Conservation (phyloP, 2,329 filamentous ascomycete genomes). For the Raffaelea albimanens region DNA sequence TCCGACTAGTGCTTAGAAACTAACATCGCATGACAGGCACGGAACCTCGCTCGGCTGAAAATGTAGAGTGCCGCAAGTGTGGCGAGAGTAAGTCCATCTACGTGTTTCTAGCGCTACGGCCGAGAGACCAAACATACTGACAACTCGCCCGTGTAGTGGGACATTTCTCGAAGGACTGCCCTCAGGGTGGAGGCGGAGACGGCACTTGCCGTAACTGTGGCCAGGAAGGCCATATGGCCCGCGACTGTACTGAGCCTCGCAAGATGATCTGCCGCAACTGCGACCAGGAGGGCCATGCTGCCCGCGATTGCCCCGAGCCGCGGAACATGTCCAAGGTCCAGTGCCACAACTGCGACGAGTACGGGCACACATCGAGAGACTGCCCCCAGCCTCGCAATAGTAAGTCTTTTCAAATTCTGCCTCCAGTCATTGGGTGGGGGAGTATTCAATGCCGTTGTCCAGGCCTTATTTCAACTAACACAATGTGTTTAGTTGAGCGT, state of each 20-base stretch:
- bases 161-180: constrained; percentile 56
- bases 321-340: constrained; percentile 35
- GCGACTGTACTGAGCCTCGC: constrained; percentile 47
- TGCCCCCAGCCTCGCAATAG: constrained; percentile 49
- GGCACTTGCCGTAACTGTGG: constrained; percentile 54
- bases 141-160: constrained; percentile 40
- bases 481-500: constrained; percentile 29
- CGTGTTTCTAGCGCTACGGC: too few species aligned
- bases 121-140: neutral
- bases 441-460: too few species aligned
- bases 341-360: constrained; percentile 52
- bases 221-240: constrained; percentile 48
- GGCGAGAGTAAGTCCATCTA: constrained; percentile 39
- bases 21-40: constrained; percentile 28
- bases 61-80: constrained; percentile 58
- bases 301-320: constrained; percentile 49
- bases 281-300: constrained; percentile 46
- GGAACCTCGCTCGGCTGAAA: constrained; percentile 51
- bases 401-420: constrained; percentile 19
- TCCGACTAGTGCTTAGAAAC: too few species aligned
- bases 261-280: constrained; percentile 44
- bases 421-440: too few species aligned
- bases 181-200: constrained; percentile 46
- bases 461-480: too few species aligned
- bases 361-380: constrained; percentile 36